Conservation (phyloP, 352 stramenopile genomes). For the Blastocystis sp. region DNA sequence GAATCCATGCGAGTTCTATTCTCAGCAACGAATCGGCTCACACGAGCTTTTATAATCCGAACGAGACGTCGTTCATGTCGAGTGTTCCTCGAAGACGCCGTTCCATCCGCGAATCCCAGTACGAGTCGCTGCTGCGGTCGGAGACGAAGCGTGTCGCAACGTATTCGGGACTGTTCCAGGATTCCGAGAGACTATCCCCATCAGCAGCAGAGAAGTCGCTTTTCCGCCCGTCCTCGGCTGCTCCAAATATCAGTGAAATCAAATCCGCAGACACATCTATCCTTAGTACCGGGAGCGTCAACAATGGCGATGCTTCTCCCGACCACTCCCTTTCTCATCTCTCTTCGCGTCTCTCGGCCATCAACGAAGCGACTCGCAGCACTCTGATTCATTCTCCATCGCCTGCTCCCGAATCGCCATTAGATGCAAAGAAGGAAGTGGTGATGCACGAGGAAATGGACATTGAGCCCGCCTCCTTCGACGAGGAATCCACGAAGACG, state of each 20-base stretch:
- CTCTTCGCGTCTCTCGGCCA: background rate
- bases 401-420: background rate
- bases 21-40: conserved; percentile 23
- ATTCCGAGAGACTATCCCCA: background rate
- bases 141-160: conserved; percentile 13
- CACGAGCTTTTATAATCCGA: conserved; percentile 31
- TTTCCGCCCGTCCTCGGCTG: background rate
- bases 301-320: background rate
- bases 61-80: conserved; percentile 16
- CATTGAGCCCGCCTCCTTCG: conserved; percentile 6
- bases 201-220: background rate
- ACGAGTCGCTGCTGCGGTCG: conserved; percentile 23
- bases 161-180: conserved; percentile 33
- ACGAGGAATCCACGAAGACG: background rate
- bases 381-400: background rate
- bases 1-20: conserved; percentile 2
- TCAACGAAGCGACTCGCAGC: background rate
- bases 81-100: background rate
- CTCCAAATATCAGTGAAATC: background rate
- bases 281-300: background rate
- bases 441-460: background rate
- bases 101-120: conserved; percentile 32
- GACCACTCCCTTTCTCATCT: background rate
- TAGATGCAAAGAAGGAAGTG: background rate
- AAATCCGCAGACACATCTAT: background rate